Percentiles rank a stretch among this genome's conserved stretches.
Evolutionary conservation across 176 grass and related monocot genomes (phyloP).

Genomic region (Hsuehochloa calcarea): DNA sequence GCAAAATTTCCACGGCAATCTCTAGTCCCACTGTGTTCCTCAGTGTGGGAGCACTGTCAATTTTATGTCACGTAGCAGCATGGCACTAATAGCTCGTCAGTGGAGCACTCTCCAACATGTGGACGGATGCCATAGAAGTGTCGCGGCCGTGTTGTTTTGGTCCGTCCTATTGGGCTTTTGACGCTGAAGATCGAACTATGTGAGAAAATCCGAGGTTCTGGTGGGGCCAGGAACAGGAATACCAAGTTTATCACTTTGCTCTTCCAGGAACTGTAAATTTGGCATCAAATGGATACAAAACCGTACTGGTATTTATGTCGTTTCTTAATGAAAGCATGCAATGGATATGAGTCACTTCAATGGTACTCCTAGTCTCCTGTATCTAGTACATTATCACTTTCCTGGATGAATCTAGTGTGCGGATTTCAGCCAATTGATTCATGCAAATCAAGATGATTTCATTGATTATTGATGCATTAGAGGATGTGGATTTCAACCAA

Average conservation of each 20-base stretch:
- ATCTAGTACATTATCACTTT: neutral
- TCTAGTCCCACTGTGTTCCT: neutral
- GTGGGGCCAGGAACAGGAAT: no score
- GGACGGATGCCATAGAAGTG: neutral
- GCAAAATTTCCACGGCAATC: neutral
- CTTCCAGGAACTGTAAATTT: no score
- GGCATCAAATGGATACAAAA: neutral
- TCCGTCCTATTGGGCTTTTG: neutral
- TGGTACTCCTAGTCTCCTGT: no score
- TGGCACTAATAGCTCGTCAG: neutral
- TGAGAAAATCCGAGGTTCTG: no score
- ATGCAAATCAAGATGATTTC: neutral
- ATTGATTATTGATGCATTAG: neutral
- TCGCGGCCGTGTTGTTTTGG: no score
- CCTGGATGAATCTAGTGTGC: neutral
- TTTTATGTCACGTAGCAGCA: neutral
- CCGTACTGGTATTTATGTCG: neutral
- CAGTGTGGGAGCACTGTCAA: neutral
- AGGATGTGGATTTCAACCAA: neutral
- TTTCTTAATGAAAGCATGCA: no score
- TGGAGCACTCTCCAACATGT: neutral
- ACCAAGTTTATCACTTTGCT: no score
- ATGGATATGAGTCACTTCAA: no score
- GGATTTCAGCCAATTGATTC: neutral
- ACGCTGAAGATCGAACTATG: neutral